phyloP scores from a whole-genome alignment of 1,139 yeast species.

The Pichia kudriavzevii region DNA sequence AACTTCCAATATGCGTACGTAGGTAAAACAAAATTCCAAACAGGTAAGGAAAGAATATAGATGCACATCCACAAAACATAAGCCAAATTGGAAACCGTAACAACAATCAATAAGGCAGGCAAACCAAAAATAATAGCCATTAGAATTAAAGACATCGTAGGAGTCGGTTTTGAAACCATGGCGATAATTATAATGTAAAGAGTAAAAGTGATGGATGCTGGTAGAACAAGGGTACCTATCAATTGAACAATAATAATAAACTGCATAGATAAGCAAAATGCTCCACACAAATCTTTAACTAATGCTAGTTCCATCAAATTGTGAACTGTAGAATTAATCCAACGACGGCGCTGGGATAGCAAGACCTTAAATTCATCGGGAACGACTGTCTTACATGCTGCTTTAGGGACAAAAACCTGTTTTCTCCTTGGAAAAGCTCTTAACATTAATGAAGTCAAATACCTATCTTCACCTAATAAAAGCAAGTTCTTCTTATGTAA shows the following conservation, averaged over 20 bases:
- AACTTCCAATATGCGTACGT: slow-evolving; percentile 91
- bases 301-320: slow-evolving; percentile 85
- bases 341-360: slow-evolving; percentile 92
- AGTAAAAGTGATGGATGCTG: slow-evolving; percentile 87
- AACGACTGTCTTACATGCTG: slow-evolving; percentile 89
- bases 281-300: slow-evolving; percentile 91
- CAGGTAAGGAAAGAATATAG: slow-evolving; percentile 76
- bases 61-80: slow-evolving; percentile 78
- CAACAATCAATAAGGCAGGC: slow-evolving; percentile 81
- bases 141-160: slow-evolving; percentile 68
- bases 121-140: slow-evolving; percentile 81
- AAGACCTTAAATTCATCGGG: slow-evolving; percentile 78
- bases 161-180: slow-evolving; percentile 75
- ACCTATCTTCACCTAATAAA: slow-evolving; percentile 90
- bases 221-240: slow-evolving; percentile 84
- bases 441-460: slow-evolving; percentile 80
- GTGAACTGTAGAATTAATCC: slow-evolving; percentile 97
- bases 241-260: slow-evolving; percentile 83
- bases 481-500: slow-evolving; percentile 85
- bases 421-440: slow-evolving; percentile 89
- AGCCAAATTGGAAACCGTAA: slow-evolving; percentile 73
- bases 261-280: slow-evolving; percentile 96
- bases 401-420: slow-evolving; percentile 89
- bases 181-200: slow-evolving; percentile 73
- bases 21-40: slow-evolving; percentile 93